A percentile compares a stretch with the other conserved stretches of the same genome.
Evolutionary conservation across 1,139 yeast genomes (phyloP).

Genomic region (Yamadazyma diddensiae): DNA sequence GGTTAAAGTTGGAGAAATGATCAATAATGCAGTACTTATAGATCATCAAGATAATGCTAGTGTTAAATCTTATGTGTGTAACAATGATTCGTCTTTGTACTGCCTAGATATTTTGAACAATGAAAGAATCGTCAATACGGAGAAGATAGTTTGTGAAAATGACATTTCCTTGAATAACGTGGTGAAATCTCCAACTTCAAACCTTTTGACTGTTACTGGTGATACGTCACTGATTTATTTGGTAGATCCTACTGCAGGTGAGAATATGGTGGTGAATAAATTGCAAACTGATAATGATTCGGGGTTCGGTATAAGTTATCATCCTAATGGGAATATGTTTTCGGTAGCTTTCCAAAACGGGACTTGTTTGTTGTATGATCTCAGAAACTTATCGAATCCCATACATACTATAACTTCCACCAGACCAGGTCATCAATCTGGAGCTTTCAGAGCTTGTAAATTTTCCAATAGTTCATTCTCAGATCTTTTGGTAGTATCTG

Average conservation of each 20-base stretch:
- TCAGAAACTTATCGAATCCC: constrained; percentile 56
- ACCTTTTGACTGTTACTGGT: constrained; percentile 39
- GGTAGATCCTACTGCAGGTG: constrained; percentile 28
- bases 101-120: constrained; percentile 57
- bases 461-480: constrained; percentile 66
- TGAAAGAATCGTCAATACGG: constrained; percentile 36
- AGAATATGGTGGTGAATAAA: constrained; percentile 21
- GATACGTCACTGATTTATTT: constrained; percentile 38
- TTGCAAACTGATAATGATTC: constrained; percentile 64
- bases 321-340: constrained; percentile 67
- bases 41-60: constrained; percentile 28
- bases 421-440: constrained; percentile 53
- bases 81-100: constrained; percentile 75
- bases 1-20: constrained; percentile 69
- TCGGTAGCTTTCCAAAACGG: constrained; percentile 89
- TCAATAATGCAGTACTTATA: constrained; percentile 77
- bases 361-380: constrained; percentile 68
- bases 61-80: constrained; percentile 62
- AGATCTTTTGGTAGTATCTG: constrained; percentile 73
- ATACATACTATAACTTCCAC: constrained; percentile 58
- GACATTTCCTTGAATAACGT: constrained; percentile 43
- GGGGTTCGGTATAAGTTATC: constrained; percentile 83
- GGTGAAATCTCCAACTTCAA: constrained; percentile 28
- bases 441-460: constrained; percentile 67
- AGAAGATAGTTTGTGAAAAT: constrained; percentile 33